These are phyloP conservation scores for Entrophospora sp. DNA, from an alignment of 192 early-diverging fungal species.

Conservation along the genomic window DNA sequence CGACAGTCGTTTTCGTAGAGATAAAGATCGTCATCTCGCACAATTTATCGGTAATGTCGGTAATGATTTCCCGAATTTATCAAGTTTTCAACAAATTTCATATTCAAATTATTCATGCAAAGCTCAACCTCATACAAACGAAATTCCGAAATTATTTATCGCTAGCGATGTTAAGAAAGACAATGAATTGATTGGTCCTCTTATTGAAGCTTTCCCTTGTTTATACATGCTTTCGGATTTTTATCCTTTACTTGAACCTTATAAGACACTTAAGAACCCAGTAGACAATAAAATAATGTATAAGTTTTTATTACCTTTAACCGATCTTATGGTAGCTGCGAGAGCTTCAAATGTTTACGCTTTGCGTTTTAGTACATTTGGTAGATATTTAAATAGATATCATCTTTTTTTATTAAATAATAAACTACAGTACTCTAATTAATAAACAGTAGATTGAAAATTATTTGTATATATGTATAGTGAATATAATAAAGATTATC, in stretches of 20 bases:
- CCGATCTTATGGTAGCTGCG: conserved; percentile 43
- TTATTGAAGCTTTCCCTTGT: conserved; percentile 33
- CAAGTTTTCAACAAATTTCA: not conserved
- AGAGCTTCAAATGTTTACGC: conserved; percentile 41
- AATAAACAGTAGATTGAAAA: too few relatives aligned
- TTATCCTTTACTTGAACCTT: conserved; percentile 23
- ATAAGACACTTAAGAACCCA: conserved; percentile 27
- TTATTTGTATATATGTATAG: too few relatives aligned
- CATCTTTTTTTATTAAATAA: not conserved
- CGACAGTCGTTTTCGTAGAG: conserved; percentile 36
- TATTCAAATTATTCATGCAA: not conserved
- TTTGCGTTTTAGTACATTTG: conserved; percentile 40
- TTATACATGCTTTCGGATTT: conserved; percentile 44
- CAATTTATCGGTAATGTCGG: not conserved
- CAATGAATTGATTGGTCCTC: not conserved
- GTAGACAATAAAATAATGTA: conserved; percentile 34
- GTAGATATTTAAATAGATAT: conserved; percentile 14
- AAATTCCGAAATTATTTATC: conserved; percentile 23
- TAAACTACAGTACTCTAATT: too few relatives aligned
- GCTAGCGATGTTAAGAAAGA: conserved; percentile 29
- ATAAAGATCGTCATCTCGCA: not conserved
- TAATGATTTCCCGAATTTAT: not conserved
- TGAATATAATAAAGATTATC: too few relatives aligned
- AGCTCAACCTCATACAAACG: not conserved
- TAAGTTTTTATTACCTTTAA: conserved; percentile 44